Percentiles rank a stretch among this genome's conserved stretches.
phyloP scores from a whole-genome alignment of 345 rosid genomes.

The Boechera retrofracta region DNA sequence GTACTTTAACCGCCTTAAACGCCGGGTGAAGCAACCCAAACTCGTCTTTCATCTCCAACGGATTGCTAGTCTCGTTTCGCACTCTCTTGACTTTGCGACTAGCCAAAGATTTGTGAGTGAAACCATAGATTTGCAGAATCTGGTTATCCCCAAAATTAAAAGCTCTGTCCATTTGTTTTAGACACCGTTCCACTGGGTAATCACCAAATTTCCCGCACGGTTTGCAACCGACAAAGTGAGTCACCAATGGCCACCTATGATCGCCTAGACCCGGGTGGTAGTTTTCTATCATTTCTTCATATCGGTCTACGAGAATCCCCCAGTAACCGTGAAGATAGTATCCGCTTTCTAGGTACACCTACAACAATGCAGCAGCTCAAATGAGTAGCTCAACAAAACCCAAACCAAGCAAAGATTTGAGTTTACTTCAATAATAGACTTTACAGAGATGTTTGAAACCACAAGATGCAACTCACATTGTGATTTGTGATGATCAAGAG shows the following conservation, averaged over 20 bases:
- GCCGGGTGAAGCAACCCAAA: slow-evolving; percentile 53
- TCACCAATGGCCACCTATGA: slow-evolving; percentile 82
- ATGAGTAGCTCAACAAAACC: slow-evolving; percentile 22
- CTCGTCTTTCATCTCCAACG: slow-evolving; percentile 53
- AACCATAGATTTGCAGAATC: slow-evolving; percentile 74
- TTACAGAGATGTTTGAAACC: neutral
- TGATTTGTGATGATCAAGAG: neutral
- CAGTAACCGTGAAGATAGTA: slow-evolving; percentile 79
- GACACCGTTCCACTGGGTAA: slow-evolving; percentile 70
- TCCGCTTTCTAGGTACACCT: slow-evolving; percentile 66
- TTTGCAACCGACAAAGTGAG: slow-evolving; percentile 89
- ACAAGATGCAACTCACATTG: slow-evolving; percentile 22
- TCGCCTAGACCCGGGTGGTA: slow-evolving; percentile 71
- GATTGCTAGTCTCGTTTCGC: slow-evolving; percentile 57
- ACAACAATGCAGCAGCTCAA: slow-evolving; percentile 18
- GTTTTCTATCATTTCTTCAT: slow-evolving; percentile 75
- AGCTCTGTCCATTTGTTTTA: slow-evolving; percentile 83
- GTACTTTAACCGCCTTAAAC: slow-evolving; percentile 53
- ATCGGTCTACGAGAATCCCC: slow-evolving; percentile 71
- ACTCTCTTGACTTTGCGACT: slow-evolving; percentile 63
- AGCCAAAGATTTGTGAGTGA: slow-evolving; percentile 58
- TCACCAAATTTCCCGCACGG: slow-evolving; percentile 75
- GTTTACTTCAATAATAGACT: neutral
- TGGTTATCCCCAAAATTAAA: slow-evolving; percentile 80
- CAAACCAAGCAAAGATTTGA: neutral